Conservation (phyloP, 1,284 basidiomycete genomes). For the Thecaphora frezii region DNA sequence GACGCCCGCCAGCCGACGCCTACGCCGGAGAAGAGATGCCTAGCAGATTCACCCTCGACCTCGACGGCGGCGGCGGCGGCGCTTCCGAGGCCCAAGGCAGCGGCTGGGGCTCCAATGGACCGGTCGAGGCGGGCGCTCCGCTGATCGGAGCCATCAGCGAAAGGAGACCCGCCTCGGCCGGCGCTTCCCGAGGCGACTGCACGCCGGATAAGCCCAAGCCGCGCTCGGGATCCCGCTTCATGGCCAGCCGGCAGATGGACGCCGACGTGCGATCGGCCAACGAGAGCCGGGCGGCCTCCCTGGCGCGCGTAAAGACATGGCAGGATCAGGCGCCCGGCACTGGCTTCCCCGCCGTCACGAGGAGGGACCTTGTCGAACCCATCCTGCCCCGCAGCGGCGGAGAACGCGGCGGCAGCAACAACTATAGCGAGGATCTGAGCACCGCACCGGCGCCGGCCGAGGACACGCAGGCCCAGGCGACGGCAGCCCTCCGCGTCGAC, state of each 20-base stretch:
- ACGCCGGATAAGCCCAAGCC: slow-evolving; percentile 11
- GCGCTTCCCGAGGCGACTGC: no score
- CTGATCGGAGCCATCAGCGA: slow-evolving; percentile 1
- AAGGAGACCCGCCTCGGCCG: not conserved
- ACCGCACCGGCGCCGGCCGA: slow-evolving; percentile 19
- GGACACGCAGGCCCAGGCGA: slow-evolving; percentile 12
- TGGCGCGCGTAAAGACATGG: slow-evolving; percentile 2
- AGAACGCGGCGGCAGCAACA: not conserved
- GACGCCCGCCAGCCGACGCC: not conserved
- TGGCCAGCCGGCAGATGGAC: slow-evolving; percentile 29
- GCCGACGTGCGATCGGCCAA: slow-evolving; percentile 15
- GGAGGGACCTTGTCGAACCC: slow-evolving; percentile 21
- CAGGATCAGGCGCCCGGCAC: slow-evolving; percentile 25
- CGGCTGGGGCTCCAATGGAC: not conserved
- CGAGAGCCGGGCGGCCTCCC: not conserved
- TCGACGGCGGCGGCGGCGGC: not conserved
- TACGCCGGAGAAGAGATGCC: not conserved
- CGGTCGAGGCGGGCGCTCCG: not conserved
- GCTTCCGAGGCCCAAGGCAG: not conserved
- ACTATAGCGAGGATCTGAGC: slow-evolving; percentile 21
- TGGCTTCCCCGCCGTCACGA: slow-evolving; percentile 23
- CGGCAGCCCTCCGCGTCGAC: slow-evolving; percentile 1
- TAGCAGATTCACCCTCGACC: not conserved
- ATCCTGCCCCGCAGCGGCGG: slow-evolving; percentile 9
- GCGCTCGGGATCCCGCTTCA: slow-evolving; percentile 21